Percentiles rank a stretch among this genome's conserved stretches.
Conservation (phyloP, 2,329 filamentous ascomycete species). For the Alternaria viburni region DNA sequence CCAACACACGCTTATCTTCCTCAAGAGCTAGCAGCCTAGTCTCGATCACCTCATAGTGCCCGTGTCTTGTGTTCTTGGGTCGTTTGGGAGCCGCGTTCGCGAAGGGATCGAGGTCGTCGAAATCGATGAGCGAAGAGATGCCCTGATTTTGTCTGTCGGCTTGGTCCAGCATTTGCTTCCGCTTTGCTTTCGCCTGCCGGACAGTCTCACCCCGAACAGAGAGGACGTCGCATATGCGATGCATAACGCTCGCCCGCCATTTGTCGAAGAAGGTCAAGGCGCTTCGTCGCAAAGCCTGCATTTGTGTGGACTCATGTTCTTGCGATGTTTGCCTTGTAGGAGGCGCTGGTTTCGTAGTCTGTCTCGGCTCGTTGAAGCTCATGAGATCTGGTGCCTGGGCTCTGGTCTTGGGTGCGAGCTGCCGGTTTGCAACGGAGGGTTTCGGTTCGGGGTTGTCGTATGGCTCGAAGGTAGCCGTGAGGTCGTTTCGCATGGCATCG, state of each 20-base stretch:
- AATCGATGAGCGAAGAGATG: constrained; percentile 35
- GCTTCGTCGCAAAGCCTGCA: constrained; percentile 71
- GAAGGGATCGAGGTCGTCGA: constrained; percentile 33
- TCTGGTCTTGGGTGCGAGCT: constrained; percentile 12
- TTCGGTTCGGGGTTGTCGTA: constrained; percentile 23
- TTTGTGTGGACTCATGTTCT: constrained; percentile 57
- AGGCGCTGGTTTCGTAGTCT: constrained; percentile 29
- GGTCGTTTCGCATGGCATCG: constrained; percentile 50
- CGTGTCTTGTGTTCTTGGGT: constrained; percentile 16
- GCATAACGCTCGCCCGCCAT: constrained; percentile 75
- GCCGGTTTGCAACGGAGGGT: constrained; percentile 5
- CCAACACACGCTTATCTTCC: constrained; percentile 62
- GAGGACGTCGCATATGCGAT: constrained; percentile 72
- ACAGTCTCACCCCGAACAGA: constrained; percentile 37
- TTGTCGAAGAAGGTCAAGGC: constrained; percentile 75
- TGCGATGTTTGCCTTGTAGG: constrained; percentile 48
- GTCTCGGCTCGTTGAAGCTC: constrained; percentile 35
- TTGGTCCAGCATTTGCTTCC: constrained; percentile 28
- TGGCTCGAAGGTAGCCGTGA: constrained; percentile 36
- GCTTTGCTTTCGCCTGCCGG: constrained; percentile 42
- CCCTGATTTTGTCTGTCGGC: constrained; percentile 25
- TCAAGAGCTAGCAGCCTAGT: constrained; percentile 45
- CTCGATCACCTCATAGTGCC: constrained; percentile 43
- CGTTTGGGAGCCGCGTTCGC: not conserved
- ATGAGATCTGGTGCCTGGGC: constrained; percentile 32